phyloP scores from a whole-genome alignment of 345 rosid species.

The Ceriops tagal region DNA sequence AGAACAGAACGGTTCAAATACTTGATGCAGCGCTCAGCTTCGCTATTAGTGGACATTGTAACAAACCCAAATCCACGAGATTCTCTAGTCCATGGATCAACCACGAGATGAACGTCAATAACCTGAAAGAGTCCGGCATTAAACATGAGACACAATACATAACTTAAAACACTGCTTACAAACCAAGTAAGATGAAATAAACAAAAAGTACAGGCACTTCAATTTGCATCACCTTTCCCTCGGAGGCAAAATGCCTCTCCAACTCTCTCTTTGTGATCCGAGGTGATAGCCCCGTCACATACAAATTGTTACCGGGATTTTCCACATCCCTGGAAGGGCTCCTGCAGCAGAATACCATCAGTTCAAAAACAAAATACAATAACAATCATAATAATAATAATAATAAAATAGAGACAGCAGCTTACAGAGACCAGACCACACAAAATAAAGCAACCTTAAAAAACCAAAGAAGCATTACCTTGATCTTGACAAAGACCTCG shows the following conservation, averaged over 20 bases:
- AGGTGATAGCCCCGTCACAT: slow-evolving; percentile 88
- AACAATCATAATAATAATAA: too few relatives aligned
- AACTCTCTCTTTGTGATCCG: slow-evolving; percentile 70
- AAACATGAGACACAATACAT: not conserved
- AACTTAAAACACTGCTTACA: not conserved
- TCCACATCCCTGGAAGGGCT: slow-evolving; percentile 60
- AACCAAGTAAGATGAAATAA: not conserved
- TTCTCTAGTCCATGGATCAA: slow-evolving; percentile 92
- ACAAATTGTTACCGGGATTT: slow-evolving; percentile 90
- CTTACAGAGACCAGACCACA: too few relatives aligned
- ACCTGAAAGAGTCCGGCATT: slow-evolving; percentile 40
- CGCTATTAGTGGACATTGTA: slow-evolving; percentile 59
- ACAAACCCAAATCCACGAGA: slow-evolving; percentile 95
- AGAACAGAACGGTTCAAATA: slow-evolving; percentile 68
- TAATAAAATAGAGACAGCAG: not conserved
- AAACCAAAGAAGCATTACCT: slow-evolving; percentile 38
- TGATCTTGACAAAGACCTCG: slow-evolving; percentile 59
- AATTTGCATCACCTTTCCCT: slow-evolving; percentile 71
- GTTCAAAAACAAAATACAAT: not conserved
- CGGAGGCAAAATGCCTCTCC: slow-evolving; percentile 62
- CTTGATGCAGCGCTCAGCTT: slow-evolving; percentile 78
- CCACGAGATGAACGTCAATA: slow-evolving; percentile 80
- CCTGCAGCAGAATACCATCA: slow-evolving; percentile 24
- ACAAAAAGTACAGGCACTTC: not conserved
- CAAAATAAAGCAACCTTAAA: not conserved